A percentile compares a stretch with the other conserved stretches of the same genome.
These are phyloP conservation scores for Poterioochromonas sp. DNA, from an alignment of 352 stramenopile species.

Conservation along the genomic window DNA sequence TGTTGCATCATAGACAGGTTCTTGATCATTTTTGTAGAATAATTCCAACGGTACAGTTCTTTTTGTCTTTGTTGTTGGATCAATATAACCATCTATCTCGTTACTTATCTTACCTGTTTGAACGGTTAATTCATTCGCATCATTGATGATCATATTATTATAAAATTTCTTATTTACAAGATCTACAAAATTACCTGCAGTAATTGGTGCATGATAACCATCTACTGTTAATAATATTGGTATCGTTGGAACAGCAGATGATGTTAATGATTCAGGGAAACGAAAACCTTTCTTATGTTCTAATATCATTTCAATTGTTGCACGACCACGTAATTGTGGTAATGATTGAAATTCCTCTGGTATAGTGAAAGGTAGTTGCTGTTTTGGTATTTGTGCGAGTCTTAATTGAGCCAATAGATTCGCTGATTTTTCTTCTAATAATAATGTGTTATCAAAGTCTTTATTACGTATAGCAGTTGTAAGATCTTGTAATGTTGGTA, in stretches of 20 bases:
- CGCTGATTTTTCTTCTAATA: background rate
- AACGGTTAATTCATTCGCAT: constrained; percentile 34
- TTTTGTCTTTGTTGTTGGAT: constrained; percentile 6
- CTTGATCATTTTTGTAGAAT: constrained; percentile 42
- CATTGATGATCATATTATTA: constrained; percentile 13
- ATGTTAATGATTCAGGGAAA: constrained; percentile 7
- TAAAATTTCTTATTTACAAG: constrained; percentile 37
- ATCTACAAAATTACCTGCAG: constrained; percentile 49
- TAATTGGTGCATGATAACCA: constrained; percentile 49
- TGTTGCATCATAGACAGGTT: constrained; percentile 45
- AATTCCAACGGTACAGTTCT: constrained; percentile 48
- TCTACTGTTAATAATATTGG: constrained; percentile 42
- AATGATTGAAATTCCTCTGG: constrained; percentile 12
- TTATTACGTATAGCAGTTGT: constrained; percentile 14
- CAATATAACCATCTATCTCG: too few species aligned
- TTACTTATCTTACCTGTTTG: constrained; percentile 36
- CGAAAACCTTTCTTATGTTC: background rate
- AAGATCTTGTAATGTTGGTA: constrained; percentile 5
- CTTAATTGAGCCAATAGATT: constrained; percentile 19
- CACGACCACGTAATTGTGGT: constrained; percentile 1
- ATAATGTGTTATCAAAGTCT: constrained; percentile 25
- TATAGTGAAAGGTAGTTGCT: constrained; percentile 34
- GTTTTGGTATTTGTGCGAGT: constrained; percentile 4
- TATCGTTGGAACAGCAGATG: constrained; percentile 7
- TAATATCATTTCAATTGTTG: constrained; percentile 23